Evolutionary conservation across 2,329 filamentous ascomycete species (phyloP).

Genomic region (Apiospora phragmitis): DNA sequence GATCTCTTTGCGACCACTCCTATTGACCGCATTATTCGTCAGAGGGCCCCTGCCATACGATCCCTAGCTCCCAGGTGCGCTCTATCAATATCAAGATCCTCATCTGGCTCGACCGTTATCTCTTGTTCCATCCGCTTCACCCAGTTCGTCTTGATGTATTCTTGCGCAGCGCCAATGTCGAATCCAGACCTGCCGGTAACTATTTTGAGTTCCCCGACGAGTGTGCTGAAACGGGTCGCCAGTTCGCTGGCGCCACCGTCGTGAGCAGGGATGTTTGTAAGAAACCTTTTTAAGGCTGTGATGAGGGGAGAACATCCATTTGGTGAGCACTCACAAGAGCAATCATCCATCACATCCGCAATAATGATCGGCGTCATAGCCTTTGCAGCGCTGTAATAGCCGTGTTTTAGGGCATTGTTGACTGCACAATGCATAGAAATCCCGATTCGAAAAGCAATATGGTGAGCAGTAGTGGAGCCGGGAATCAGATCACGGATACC

Average conservation of each 20-base stretch:
- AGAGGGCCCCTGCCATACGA: background rate
- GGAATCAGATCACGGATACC: too few species aligned
- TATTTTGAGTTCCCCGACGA: background rate
- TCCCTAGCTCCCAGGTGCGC: background rate
- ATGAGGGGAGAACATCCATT: background rate
- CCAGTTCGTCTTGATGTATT: background rate
- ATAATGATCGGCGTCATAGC: background rate
- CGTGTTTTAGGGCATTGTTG: too few species aligned
- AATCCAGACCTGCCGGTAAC: background rate
- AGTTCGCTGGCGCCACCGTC: too few species aligned
- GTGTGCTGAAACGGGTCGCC: background rate
- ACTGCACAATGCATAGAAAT: too few species aligned
- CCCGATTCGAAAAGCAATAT: too few species aligned
- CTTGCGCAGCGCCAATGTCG: background rate
- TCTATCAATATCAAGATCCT: background rate
- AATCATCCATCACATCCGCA: background rate
- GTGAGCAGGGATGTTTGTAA: background rate
- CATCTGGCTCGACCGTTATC: background rate
- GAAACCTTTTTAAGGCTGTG: background rate
- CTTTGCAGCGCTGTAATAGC: background rate
- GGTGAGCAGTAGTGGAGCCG: too few species aligned
- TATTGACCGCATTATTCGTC: too few species aligned
- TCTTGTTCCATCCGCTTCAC: background rate
- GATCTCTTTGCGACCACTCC: too few species aligned
- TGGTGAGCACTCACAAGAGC: background rate